phyloP scores from a whole-genome alignment of 2,329 filamentous ascomycete species.

The Tolypocladium inflatum region DNA sequence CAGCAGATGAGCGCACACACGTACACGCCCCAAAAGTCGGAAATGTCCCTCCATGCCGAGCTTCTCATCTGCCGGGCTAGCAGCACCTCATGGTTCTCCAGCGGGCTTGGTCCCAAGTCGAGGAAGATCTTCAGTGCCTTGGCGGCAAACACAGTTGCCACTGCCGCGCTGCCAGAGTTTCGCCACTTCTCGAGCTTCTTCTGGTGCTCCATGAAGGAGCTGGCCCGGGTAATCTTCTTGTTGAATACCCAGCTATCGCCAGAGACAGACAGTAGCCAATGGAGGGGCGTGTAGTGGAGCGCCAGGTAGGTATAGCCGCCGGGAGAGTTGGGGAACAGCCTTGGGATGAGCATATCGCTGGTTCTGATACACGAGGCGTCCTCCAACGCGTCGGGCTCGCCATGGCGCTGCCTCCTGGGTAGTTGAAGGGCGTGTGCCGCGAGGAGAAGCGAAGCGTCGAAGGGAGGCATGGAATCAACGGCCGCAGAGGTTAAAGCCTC shows the following conservation, averaged over 20 bases:
- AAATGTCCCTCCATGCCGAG: slow-evolving; percentile 26
- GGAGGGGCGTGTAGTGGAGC: slow-evolving; percentile 48
- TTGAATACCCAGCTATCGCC: slow-evolving; percentile 51
- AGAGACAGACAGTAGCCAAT: slow-evolving; percentile 46
- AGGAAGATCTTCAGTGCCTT: slow-evolving; percentile 40
- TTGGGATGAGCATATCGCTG: slow-evolving; percentile 19
- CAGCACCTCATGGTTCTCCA: slow-evolving; percentile 2
- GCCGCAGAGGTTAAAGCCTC: slow-evolving; percentile 25
- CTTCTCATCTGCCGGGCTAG: slow-evolving; percentile 3
- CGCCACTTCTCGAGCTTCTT: slow-evolving; percentile 36
- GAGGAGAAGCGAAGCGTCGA: slow-evolving; percentile 32
- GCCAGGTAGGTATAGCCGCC: slow-evolving; percentile 46
- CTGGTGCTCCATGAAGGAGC: slow-evolving; percentile 37
- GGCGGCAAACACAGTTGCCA: slow-evolving; percentile 40
- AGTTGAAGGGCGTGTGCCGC: slow-evolving; percentile 27
- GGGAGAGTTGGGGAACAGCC: slow-evolving; percentile 34
- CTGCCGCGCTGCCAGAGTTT: slow-evolving; percentile 32
- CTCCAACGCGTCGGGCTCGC: slow-evolving; percentile 15
- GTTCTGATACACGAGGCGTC: slow-evolving; percentile 13
- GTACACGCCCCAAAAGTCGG: slow-evolving; percentile 46
- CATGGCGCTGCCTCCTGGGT: slow-evolving; percentile 19
- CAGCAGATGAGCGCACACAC: slow-evolving; percentile 50
- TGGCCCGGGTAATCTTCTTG: slow-evolving; percentile 36
- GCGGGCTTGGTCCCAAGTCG: slow-evolving; percentile 9
- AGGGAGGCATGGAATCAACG: slow-evolving; percentile 22